Conservation (phyloP, 306 rosid species). For the cucumber (Cucumis sativus) region DNA sequence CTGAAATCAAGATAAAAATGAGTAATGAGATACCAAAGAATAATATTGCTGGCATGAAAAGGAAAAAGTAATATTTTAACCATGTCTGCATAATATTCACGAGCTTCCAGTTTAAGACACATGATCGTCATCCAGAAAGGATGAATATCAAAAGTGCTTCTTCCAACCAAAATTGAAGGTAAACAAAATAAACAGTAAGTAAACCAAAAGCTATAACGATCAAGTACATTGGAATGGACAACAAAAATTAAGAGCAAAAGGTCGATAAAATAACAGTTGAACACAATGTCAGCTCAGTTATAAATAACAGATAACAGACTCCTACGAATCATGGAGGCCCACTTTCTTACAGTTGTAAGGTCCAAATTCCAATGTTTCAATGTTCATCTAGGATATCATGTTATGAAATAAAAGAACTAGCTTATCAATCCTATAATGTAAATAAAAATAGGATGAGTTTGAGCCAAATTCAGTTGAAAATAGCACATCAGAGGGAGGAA, state of each 20-base stretch:
- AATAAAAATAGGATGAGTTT: background rate
- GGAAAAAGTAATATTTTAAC: background rate
- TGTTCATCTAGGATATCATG: background rate
- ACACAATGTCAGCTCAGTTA: background rate
- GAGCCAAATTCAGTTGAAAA: background rate
- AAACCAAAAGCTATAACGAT: background rate
- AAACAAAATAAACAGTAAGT: background rate
- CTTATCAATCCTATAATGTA: background rate
- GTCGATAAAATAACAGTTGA: background rate
- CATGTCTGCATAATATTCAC: background rate
- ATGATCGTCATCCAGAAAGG: background rate
- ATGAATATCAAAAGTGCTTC: background rate
- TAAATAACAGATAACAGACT: background rate
- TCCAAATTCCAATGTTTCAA: background rate
- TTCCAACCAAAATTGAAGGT: background rate
- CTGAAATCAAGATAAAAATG: slow-evolving; percentile 22
- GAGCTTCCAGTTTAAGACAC: background rate
- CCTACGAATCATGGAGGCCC: background rate
- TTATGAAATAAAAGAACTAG: background rate
- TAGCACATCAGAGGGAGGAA: background rate
- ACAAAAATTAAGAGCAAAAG: background rate
- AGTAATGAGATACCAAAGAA: background rate
- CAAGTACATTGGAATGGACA: background rate
- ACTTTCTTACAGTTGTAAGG: background rate
- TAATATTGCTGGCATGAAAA: background rate